phyloP scores from a whole-genome alignment of 768 basidiomycete genomes.

The Lactarius sp. region DNA sequence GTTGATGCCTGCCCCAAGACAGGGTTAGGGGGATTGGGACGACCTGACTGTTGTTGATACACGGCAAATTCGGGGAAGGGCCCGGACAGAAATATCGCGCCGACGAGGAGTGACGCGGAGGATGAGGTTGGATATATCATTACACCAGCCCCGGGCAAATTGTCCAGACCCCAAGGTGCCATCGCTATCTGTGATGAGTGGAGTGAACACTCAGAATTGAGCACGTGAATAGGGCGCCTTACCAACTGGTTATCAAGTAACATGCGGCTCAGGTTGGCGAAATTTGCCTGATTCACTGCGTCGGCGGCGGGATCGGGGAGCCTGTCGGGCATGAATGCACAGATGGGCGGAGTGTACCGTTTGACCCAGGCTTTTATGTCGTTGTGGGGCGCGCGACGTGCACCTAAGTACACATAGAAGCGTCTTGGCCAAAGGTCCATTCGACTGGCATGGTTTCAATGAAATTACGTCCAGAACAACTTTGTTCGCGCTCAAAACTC shows the following conservation, averaged over 20 bases:
- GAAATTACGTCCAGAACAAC: conserved; percentile 4
- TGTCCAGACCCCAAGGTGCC: conserved; percentile 20
- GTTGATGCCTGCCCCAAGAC: conserved; percentile 48
- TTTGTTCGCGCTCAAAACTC: conserved; percentile 31
- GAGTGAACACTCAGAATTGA: neutral
- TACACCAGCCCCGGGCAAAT: conserved; percentile 22
- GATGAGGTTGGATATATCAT: conserved; percentile 25
- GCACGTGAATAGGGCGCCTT: conserved; percentile 25
- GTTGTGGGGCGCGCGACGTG: conserved; percentile 39
- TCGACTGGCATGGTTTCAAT: conserved; percentile 35
- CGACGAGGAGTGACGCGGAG: conserved; percentile 18
- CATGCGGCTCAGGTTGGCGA: conserved; percentile 49
- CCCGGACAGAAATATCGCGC: conserved; percentile 36
- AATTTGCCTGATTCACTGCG: conserved; percentile 48
- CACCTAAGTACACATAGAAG: conserved; percentile 41
- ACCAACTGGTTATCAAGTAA: conserved; percentile 52
- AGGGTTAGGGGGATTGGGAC: conserved; percentile 15
- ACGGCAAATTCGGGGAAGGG: conserved; percentile 41
- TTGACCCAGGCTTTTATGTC: conserved; percentile 52
- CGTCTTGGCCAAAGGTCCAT: conserved; percentile 51
- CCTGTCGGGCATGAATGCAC: conserved; percentile 61
- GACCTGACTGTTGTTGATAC: conserved; percentile 19
- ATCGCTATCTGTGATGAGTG: conserved; percentile 13
- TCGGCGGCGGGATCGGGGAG: conserved; percentile 46
- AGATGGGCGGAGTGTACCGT: conserved; percentile 42